These are phyloP conservation scores for Pholiota conissans DNA, from an alignment of 768 basidiomycete species.

Conservation along the genomic window DNA sequence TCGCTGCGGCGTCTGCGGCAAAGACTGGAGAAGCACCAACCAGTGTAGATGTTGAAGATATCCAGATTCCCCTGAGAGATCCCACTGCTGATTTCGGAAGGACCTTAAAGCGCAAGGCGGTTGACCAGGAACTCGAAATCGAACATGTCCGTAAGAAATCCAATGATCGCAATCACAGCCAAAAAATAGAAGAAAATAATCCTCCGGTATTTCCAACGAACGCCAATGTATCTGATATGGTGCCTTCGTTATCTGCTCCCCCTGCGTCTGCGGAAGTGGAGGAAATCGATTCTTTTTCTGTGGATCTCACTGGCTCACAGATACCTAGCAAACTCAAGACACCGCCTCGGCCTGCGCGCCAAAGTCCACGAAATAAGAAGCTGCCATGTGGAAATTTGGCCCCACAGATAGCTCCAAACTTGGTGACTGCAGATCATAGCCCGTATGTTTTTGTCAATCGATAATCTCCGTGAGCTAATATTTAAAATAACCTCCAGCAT, in stretches of 20 bases:
- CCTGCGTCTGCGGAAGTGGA: constrained; percentile 11
- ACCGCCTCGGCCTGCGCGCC: neutral
- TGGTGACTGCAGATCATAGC: constrained; percentile 14
- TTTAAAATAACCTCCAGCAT: constrained; percentile 12
- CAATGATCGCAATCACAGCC: constrained; percentile 11
- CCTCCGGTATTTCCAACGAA: neutral
- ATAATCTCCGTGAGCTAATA: neutral
- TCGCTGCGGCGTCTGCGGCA: neutral
- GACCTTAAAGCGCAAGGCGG: constrained; percentile 17
- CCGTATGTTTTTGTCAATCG: constrained; percentile 15
- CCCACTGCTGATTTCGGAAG: constrained; percentile 6
- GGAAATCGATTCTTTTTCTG: constrained; percentile 25
- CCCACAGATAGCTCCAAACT: constrained; percentile 8
- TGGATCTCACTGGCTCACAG: constrained; percentile 7
- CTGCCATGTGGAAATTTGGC: constrained; percentile 3
- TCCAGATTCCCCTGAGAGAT: neutral
- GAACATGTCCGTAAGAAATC: constrained; percentile 10
- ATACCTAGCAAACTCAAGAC: constrained; percentile 12
- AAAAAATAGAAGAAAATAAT: neutral
- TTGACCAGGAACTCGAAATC: constrained; percentile 5
- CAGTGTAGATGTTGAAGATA: neutral
- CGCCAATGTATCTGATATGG: neutral
- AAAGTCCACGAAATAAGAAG: constrained; percentile 4
- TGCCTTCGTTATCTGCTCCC: neutral
- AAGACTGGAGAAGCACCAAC: neutral